phyloP scores from a whole-genome alignment of 2,329 filamentous ascomycete genomes.

The Orbilia brochopaga region DNA sequence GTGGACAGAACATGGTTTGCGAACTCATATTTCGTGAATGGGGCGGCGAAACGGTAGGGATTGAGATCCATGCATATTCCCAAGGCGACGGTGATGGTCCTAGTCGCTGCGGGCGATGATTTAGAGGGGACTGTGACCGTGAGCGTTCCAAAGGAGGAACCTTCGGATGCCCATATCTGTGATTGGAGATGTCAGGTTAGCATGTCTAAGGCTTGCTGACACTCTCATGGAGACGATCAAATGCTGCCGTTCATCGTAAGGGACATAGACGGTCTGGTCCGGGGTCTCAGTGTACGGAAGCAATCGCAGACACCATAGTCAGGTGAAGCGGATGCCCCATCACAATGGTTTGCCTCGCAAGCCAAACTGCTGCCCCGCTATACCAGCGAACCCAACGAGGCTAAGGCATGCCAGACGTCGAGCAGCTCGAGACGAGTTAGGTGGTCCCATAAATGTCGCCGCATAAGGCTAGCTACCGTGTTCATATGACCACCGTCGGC shows the following conservation, averaged over 20 bases:
- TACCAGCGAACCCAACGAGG: background rate
- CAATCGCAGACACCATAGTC: too few species aligned
- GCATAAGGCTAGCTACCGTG: background rate
- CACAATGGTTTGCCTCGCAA: too few species aligned
- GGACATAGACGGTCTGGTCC: too few species aligned
- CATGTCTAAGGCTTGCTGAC: background rate
- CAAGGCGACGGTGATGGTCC: conserved; percentile 32
- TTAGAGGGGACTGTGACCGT: conserved; percentile 56
- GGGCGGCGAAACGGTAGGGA: conserved; percentile 62
- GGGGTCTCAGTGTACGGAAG: too few species aligned
- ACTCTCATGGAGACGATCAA: background rate
- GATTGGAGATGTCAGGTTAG: conserved; percentile 34
- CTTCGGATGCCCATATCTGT: conserved; percentile 56
- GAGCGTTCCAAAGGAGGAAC: conserved; percentile 58
- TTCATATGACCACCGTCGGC: too few species aligned
- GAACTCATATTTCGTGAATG: conserved; percentile 64
- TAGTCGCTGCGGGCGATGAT: conserved; percentile 51
- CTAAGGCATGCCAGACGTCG: too few species aligned
- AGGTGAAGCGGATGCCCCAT: too few species aligned
- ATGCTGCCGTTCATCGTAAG: too few species aligned
- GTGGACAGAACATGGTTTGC: conserved; percentile 65
- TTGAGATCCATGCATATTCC: conserved; percentile 64
- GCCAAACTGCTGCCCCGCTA: background rate
- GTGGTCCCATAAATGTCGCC: background rate
- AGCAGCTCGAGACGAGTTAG: too few species aligned